Conservation (phyloP, 1,284 basidiomycete species). For the Mycosarcoma mackinlayi region DNA sequence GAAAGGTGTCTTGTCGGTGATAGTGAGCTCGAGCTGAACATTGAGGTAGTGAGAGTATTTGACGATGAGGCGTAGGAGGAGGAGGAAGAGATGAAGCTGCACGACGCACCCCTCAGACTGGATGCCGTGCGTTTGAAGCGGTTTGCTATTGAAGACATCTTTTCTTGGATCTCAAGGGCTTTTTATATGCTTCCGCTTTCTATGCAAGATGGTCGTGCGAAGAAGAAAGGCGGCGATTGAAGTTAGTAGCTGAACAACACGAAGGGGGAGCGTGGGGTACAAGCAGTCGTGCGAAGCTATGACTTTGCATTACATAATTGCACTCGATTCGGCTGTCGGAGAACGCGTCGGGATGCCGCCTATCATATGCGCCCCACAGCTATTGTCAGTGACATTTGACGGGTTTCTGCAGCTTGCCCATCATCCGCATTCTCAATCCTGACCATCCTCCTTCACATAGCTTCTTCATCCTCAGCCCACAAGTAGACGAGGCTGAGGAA, state of each 20-base stretch:
- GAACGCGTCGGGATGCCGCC: conserved; percentile 12
- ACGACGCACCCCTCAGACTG: too few relatives aligned
- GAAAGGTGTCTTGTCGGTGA: neutral
- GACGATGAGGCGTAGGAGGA: neutral
- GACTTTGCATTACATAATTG: conserved; percentile 2
- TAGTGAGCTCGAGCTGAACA: neutral
- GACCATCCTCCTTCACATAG: neutral
- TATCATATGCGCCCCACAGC: neutral
- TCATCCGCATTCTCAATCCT: neutral
- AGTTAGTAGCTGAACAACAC: too few relatives aligned
- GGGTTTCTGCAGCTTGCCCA: conserved; percentile 23
- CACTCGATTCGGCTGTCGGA: conserved; percentile 21
- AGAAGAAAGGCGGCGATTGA: neutral
- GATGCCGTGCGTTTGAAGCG: neutral
- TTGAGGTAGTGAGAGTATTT: neutral
- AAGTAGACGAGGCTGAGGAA: too few relatives aligned
- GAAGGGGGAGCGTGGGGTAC: too few relatives aligned
- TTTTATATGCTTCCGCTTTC: neutral
- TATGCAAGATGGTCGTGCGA: neutral
- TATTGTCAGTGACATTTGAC: too few relatives aligned
- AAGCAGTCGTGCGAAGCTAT: neutral
- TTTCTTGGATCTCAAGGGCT: neutral
- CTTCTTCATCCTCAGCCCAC: neutral
- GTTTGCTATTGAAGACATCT: conserved; percentile 10
- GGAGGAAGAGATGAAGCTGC: neutral